These are phyloP conservation scores for Schizosaccharomyces osmophilus DNA, from an alignment of 805 yeast species.

Conservation along the genomic window DNA sequence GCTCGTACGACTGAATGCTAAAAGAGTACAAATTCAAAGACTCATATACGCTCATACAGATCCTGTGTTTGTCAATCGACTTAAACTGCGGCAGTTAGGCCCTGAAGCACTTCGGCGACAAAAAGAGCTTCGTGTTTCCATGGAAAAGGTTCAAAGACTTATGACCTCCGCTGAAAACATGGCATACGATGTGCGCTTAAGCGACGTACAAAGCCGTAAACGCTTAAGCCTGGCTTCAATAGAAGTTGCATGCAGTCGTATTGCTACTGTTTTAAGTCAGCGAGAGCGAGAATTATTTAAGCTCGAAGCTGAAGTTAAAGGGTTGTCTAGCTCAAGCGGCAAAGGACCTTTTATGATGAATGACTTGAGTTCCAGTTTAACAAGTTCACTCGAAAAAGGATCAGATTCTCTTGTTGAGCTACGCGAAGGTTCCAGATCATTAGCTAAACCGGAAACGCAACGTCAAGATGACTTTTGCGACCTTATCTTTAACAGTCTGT, in stretches of 20 bases:
- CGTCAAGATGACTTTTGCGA: not conserved
- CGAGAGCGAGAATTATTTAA: not conserved
- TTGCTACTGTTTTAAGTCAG: not conserved
- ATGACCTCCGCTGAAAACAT: not conserved
- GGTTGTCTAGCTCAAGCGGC: not conserved
- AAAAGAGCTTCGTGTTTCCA: not conserved
- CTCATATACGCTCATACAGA: not conserved
- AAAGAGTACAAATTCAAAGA: not conserved
- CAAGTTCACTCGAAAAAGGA: not conserved
- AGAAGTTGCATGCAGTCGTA: not conserved
- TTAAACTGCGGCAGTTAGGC: not conserved
- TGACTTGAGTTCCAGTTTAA: not conserved
- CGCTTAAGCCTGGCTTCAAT: not conserved
- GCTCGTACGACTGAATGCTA: not conserved
- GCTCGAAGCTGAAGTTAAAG: not conserved
- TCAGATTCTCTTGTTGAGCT: not conserved
- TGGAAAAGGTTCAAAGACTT: not conserved
- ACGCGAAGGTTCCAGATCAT: not conserved
- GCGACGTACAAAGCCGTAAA: not conserved
- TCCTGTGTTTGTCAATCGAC: not conserved
- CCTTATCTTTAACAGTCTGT: not conserved
- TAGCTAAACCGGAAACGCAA: not conserved
- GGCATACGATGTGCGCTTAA: not conserved
- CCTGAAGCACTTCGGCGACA: not conserved
- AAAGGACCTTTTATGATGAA: not conserved